These are phyloP conservation scores for Jacaranda copaia DNA, from an alignment of 257 asterid species.

Conservation along the genomic window DNA sequence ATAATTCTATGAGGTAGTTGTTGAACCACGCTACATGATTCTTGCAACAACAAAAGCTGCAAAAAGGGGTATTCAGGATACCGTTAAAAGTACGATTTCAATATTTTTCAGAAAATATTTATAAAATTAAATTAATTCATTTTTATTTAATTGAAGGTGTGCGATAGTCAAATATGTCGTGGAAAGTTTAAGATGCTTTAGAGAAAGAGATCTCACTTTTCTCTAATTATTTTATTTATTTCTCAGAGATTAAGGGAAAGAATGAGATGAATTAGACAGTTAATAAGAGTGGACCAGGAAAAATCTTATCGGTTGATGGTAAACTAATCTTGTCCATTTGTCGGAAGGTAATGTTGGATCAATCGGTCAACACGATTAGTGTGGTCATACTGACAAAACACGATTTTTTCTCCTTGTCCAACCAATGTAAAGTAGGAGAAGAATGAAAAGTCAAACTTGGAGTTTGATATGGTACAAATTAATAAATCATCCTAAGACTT, in stretches of 20 bases:
- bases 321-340: slow-evolving; percentile 38
- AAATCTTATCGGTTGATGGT: slow-evolving; percentile 35
- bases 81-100: too few relatives aligned
- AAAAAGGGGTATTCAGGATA: too few relatives aligned
- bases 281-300: slow-evolving; percentile 36
- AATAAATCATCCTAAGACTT: too few relatives aligned
- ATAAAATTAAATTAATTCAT: not conserved
- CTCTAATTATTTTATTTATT: not conserved
- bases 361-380: slow-evolving; percentile 24
- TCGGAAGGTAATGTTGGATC: slow-evolving; percentile 34
- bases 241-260: slow-evolving; percentile 8
- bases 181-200: not conserved
- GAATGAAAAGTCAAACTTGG: too few relatives aligned
- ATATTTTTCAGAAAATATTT: too few relatives aligned
- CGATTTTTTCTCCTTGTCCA: not conserved
- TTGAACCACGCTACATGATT: too few relatives aligned
- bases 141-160: not conserved
- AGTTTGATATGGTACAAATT: too few relatives aligned
- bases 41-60: too few relatives aligned
- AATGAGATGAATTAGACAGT: slow-evolving; percentile 42
- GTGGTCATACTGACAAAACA: slow-evolving; percentile 35
- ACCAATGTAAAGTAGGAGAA: not conserved
- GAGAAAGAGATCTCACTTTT: not conserved
- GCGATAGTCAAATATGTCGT: not conserved
- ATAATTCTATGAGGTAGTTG: too few relatives aligned